phyloP scores from a whole-genome alignment of 2,329 filamentous ascomycete genomes.

The Phyllachora maydis region DNA sequence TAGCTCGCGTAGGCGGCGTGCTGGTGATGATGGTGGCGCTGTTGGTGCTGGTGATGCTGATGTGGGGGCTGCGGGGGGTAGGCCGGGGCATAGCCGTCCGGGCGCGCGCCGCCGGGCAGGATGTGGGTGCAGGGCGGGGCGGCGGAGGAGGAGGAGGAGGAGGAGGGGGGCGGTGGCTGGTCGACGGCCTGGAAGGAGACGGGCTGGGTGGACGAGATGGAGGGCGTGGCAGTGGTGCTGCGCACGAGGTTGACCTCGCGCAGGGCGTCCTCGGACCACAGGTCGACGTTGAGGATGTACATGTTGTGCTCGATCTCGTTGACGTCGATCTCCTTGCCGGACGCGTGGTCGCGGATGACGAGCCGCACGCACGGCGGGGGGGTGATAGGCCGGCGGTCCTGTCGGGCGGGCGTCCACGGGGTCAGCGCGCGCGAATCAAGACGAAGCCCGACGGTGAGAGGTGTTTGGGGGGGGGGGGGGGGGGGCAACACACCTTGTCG shows the following conservation, averaged over 20 bases:
- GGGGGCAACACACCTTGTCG: slow-evolving; percentile 51
- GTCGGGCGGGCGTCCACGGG: no score
- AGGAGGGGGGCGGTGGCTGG: no score
- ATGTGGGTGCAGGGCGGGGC: slow-evolving; percentile 13
- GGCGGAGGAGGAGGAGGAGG: no score
- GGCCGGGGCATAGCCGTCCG: slow-evolving; percentile 11
- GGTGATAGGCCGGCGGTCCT: slow-evolving; percentile 91
- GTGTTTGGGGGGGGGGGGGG: slow-evolving; percentile 1
- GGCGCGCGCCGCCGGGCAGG: no score
- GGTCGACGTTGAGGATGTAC: slow-evolving; percentile 42
- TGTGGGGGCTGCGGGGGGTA: slow-evolving; percentile 4
- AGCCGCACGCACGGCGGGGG: slow-evolving; percentile 83
- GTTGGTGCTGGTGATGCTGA: slow-evolving; percentile 4
- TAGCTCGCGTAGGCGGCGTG: slow-evolving; percentile 12
- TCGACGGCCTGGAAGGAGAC: no score
- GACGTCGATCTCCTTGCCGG: slow-evolving; percentile 65
- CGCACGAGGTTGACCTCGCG: slow-evolving; percentile 47
- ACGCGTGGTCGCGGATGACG: slow-evolving; percentile 52
- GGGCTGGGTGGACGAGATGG: no score
- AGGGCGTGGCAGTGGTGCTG: slow-evolving; percentile 43
- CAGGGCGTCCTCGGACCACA: slow-evolving; percentile 44
- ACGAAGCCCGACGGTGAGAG: no score
- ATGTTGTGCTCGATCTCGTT: slow-evolving; percentile 39
- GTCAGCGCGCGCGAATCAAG: no score
- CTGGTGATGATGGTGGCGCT: no score